These are phyloP conservation scores for Suhomyces sp. DNA, from an alignment of 805 yeast genomes.

Conservation along the genomic window DNA sequence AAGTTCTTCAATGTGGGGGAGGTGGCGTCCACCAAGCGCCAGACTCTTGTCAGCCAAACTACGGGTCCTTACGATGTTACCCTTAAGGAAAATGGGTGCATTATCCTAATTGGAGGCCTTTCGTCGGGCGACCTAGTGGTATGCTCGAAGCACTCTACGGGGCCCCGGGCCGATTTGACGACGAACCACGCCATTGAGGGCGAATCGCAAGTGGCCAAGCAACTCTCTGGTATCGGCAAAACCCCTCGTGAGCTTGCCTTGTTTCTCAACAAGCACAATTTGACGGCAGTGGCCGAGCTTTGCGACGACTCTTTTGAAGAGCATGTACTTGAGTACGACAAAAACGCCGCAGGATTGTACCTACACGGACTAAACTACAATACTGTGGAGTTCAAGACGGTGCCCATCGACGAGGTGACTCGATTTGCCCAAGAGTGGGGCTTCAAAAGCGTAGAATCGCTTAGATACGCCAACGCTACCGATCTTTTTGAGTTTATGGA, in stretches of 20 bases:
- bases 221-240: slow-evolving; percentile 43
- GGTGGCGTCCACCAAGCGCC: slow-evolving; percentile 49
- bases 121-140: slow-evolving; percentile 75
- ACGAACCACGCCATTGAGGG: slow-evolving; percentile 79
- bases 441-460: slow-evolving; percentile 56
- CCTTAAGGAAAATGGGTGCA: slow-evolving; percentile 91
- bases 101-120: slow-evolving; percentile 76
- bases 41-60: slow-evolving; percentile 42
- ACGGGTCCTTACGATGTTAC: slow-evolving; percentile 79
- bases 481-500: slow-evolving; percentile 52
- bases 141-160: slow-evolving; percentile 90
- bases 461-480: slow-evolving; percentile 35
- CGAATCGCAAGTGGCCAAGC: slow-evolving; percentile 51
- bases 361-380: slow-evolving; percentile 86
- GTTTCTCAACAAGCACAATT: slow-evolving; percentile 45
- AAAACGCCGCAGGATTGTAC: slow-evolving; percentile 73
- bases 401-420: slow-evolving; percentile 56
- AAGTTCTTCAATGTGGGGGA: slow-evolving; percentile 88
- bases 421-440: slow-evolving; percentile 67
- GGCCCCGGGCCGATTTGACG: slow-evolving; percentile 49
- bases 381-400: slow-evolving; percentile 58
- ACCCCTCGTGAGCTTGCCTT: slow-evolving; percentile 52
- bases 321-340: slow-evolving; percentile 75
- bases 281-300: slow-evolving; percentile 87
- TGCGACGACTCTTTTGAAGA: slow-evolving; percentile 95